Evolutionary conservation across 768 basidiomycete genomes (phyloP), one percentile per base, ranked within the genome.

Genomic region (Agaricus subrufescens): DNA sequence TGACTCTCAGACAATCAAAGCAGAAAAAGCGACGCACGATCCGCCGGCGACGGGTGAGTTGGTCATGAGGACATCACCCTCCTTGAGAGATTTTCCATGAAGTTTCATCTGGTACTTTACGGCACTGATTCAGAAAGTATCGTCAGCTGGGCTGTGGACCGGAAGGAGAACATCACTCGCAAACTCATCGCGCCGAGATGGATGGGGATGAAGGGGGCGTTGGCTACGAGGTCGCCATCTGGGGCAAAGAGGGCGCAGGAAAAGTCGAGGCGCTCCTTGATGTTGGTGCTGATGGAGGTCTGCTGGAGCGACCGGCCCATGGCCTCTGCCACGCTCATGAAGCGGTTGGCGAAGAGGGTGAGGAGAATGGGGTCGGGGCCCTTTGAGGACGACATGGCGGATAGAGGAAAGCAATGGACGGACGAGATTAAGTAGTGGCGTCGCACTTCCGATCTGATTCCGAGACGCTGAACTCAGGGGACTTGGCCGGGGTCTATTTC

Each of bases 251-350:
- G 75, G 2, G 95, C 95, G 70, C 95, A 98, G 9, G 90, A 93
- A 68, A 91, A 97, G 71, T 97, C 95, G 46, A 97, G 82, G 3
- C 95, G 82, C 69, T 97, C 95, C 71, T 95, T 96, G 78, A 96
- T 96, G 66, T 98, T 95, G 14, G 93, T 94, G 65, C 88, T 87
- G 64, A 94, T 94, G 3, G 93, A 85, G 0, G 94, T 95, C 68
- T 95, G 90, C 68, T 89, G 91, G 25, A 95, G 74, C 0, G 90
- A 90, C 48, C 90, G 78, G 9, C 94, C 94, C 94, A 96, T 97
- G 9, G 94, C 94, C 67, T 96, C 94, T 8, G 94, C 94, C 19
- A 98, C 91, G 63, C 91, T 91, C 95, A 98, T 98, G 74, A 98
- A 95, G 44, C 95, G 89, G 65, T 97, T 95, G 10, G 93, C 91